Percentiles rank a stretch among this genome's conserved stretches.
These are phyloP conservation scores for Fusarium zealandicum DNA, from an alignment of 2,329 filamentous ascomycete species.

Conservation along the genomic window DNA sequence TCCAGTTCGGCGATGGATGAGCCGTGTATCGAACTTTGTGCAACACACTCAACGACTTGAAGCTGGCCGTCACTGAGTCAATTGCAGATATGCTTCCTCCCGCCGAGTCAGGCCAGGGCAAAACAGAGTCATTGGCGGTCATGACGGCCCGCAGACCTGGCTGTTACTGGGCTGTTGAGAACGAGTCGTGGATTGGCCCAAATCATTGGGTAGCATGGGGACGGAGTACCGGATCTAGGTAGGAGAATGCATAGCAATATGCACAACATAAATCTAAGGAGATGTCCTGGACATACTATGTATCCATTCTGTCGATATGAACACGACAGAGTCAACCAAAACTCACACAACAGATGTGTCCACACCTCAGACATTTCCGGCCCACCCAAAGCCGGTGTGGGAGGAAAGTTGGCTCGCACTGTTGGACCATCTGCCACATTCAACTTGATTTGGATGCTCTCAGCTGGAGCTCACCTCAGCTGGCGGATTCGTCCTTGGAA, in stretches of 20 bases:
- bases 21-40: conserved; percentile 14
- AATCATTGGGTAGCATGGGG: conserved; percentile 21
- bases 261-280: conserved; percentile 37
- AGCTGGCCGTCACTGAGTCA: conserved; percentile 17
- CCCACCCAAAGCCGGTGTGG: conserved; percentile 16
- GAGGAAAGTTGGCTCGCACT: conserved; percentile 32
- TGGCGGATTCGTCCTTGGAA: not conserved
- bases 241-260: conserved; percentile 32
- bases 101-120: conserved; percentile 26
- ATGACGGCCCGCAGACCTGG: not conserved
- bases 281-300: conserved; percentile 17
- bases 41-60: not conserved
- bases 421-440: conserved; percentile 28
- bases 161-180: not conserved
- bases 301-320: conserved; percentile 5
- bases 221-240: conserved; percentile 19
- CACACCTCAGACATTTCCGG: not conserved
- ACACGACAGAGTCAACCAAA: conserved; percentile 1
- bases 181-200: conserved; percentile 10
- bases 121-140: conserved; percentile 18
- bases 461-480: conserved; percentile 4
- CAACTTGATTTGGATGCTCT: conserved; percentile 12
- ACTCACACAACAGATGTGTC: no score
- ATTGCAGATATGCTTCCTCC: conserved; percentile 15
- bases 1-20: not conserved